Evolutionary conservation across 2,329 filamentous ascomycete species (phyloP).

Genomic region (Sclerotinia borealis): DNA sequence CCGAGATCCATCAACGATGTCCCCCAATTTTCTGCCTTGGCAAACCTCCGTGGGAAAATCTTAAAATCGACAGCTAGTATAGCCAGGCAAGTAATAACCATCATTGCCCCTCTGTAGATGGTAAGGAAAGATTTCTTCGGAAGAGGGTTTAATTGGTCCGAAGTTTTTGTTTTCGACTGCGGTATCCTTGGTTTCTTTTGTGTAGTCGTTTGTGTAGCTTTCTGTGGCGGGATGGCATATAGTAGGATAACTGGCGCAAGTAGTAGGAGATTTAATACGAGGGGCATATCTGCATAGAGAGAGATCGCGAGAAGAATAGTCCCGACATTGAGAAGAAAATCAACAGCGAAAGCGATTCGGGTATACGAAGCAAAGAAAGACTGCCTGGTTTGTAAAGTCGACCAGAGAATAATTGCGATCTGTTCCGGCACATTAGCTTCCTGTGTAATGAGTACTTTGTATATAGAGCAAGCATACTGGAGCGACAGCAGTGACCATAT

Average conservation of each 20-base stretch:
- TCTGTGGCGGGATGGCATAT: constrained; percentile 42
- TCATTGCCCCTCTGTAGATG: constrained; percentile 83
- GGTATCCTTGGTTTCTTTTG: constrained; percentile 46
- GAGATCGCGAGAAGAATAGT: constrained; percentile 81
- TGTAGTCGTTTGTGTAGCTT: constrained; percentile 17
- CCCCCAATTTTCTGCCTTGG: constrained; percentile 98
- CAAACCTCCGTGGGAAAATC: constrained; percentile 88
- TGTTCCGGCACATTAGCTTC: constrained; percentile 34
- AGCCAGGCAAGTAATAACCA: constrained; percentile 80
- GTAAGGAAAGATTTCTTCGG: constrained; percentile 90
- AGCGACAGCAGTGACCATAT: constrained; percentile 75
- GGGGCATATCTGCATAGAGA: constrained; percentile 68
- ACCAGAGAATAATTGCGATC: constrained; percentile 83
- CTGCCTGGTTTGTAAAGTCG: constrained; percentile 75
- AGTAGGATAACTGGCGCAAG: constrained; percentile 61
- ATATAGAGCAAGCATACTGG: constrained; percentile 54
- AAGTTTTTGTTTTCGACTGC: constrained; percentile 35
- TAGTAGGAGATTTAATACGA: constrained; percentile 70
- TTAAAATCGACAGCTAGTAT: constrained; percentile 97
- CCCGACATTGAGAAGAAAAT: constrained; percentile 82
- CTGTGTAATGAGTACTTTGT: constrained; percentile 8
- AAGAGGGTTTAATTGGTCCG: constrained; percentile 43
- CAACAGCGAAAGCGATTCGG: constrained; percentile 60
- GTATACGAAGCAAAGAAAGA: constrained; percentile 77
- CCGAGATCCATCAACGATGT: constrained; percentile 98